These are phyloP conservation scores for Ammopiptanthus mongolicus DNA, from an alignment of 306 rosid species.

Conservation along the genomic window DNA sequence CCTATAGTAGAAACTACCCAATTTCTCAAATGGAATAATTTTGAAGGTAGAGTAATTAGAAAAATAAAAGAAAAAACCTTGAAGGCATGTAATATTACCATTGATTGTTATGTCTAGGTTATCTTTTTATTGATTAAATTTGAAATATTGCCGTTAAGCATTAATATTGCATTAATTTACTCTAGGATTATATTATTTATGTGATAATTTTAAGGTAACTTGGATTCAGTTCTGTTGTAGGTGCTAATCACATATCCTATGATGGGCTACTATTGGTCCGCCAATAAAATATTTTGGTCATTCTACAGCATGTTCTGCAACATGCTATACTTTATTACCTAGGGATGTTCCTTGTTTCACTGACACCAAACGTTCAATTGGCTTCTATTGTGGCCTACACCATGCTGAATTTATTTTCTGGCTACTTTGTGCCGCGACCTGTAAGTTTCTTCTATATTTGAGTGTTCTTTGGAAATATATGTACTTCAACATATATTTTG, in stretches of 20 bases:
- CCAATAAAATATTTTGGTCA: conserved; percentile 58
- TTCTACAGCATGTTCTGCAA: conserved; percentile 50
- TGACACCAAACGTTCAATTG: conserved; percentile 60
- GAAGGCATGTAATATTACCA: not conserved
- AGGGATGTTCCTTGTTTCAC: conserved; percentile 61
- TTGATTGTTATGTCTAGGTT: not conserved
- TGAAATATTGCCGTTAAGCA: not conserved
- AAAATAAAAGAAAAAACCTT: not conserved
- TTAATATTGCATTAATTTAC: not conserved
- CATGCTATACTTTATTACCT: conserved; percentile 43
- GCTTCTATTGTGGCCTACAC: conserved; percentile 50
- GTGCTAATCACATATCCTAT: conserved; percentile 63
- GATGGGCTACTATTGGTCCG: conserved; percentile 47
- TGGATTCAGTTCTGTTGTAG: conserved; percentile 24
- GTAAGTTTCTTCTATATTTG: conserved; percentile 32
- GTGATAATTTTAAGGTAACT: not conserved
- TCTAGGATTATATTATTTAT: not conserved
- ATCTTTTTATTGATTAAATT: not conserved
- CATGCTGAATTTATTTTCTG: conserved; percentile 51
- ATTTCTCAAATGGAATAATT: not conserved
- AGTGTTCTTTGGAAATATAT: not conserved
- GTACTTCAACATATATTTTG: not conserved
- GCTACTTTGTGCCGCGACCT: conserved; percentile 48
- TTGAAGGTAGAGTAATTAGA: not conserved
- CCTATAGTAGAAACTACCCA: not conserved